Evolutionary conservation across 2,329 filamentous ascomycete genomes (phyloP).

Genomic region (Ophiostoma montium): DNA sequence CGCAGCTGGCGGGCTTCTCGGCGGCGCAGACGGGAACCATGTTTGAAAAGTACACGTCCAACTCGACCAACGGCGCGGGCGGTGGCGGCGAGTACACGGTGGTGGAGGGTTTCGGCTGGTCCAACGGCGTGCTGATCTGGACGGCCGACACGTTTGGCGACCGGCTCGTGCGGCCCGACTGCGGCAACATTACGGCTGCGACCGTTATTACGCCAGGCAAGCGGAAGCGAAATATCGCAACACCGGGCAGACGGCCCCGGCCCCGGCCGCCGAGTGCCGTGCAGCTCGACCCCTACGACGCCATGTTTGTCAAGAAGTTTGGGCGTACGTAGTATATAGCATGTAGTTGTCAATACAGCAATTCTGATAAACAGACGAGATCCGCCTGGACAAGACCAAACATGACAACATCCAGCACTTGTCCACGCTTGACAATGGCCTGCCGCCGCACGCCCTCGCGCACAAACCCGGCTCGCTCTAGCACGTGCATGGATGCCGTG

Average conservation of each 20-base stretch:
- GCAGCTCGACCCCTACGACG: slow-evolving; percentile 31
- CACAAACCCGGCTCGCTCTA: slow-evolving; percentile 28
- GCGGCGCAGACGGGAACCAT: slow-evolving; percentile 40
- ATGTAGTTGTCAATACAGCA: too few relatives aligned
- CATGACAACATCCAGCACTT: slow-evolving; percentile 23
- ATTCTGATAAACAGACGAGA: too few relatives aligned
- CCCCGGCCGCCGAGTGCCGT: slow-evolving; percentile 25
- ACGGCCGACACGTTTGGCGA: slow-evolving; percentile 46
- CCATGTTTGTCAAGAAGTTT: slow-evolving; percentile 34
- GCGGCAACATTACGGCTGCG: slow-evolving; percentile 33
- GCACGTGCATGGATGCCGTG: slow-evolving; percentile 26
- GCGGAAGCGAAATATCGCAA: slow-evolving; percentile 14
- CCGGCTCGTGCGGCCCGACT: slow-evolving; percentile 39
- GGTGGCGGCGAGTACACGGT: slow-evolving; percentile 55
- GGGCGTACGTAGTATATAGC: slow-evolving; percentile 15
- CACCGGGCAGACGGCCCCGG: background rate
- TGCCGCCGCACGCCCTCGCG: slow-evolving; percentile 29
- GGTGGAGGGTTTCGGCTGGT: slow-evolving; percentile 58
- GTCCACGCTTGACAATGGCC: slow-evolving; percentile 28
- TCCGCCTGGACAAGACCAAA: slow-evolving; percentile 20
- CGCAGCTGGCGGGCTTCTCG: slow-evolving; percentile 33
- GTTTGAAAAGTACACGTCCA: slow-evolving; percentile 56
- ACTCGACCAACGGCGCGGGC: slow-evolving; percentile 44
- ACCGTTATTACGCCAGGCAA: slow-evolving; percentile 15
- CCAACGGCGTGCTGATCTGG: slow-evolving; percentile 56